A percentile compares a stretch with the other conserved stretches of the same genome.
Evolutionary conservation across 1,139 yeast genomes (phyloP).

Genomic region (Hyphopichia wangnamkhiaoensis): DNA sequence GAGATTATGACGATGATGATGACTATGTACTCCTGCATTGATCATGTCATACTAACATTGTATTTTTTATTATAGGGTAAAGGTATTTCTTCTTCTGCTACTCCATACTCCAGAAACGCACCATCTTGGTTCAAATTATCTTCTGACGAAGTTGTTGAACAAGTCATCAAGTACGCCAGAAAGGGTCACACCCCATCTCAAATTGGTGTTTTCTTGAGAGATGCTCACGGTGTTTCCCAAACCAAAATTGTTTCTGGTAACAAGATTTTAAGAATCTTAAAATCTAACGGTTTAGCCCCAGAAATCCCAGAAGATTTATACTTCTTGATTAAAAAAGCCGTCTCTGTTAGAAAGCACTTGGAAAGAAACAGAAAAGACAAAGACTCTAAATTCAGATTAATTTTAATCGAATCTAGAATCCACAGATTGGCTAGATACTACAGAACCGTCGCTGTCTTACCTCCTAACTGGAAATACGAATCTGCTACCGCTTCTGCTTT

Average conservation of each 20-base stretch:
- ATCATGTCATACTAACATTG: conserved; percentile 37
- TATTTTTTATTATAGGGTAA: conserved; percentile 69
- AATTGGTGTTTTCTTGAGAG: conserved; percentile 99
- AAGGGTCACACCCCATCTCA: conserved; percentile 99
- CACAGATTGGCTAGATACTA: conserved; percentile 99
- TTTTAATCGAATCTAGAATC: conserved; percentile 99
- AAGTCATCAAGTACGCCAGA: conserved; percentile 98
- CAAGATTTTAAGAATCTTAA: conserved; percentile 99
- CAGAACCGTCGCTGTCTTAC: conserved; percentile 98
- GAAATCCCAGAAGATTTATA: conserved; percentile 99
- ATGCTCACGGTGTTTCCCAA: conserved; percentile 99
- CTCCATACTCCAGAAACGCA: conserved; percentile 98
- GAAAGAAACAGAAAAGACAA: conserved; percentile 99
- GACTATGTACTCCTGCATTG: too few relatives aligned
- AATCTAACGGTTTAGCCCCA: conserved; percentile 99
- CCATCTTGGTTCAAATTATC: conserved; percentile 99
- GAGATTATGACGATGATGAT: too few relatives aligned
- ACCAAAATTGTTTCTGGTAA: conserved; percentile 97
- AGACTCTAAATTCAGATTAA: conserved; percentile 99
- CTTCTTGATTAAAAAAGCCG: conserved; percentile 99
- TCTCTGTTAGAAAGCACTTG: conserved; percentile 98
- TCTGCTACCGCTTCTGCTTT: conserved; percentile 99
- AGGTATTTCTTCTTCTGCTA: conserved; percentile 98
- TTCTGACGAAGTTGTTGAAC: conserved; percentile 95
- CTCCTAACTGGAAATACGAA: conserved; percentile 99